phyloP scores from a whole-genome alignment of 306 rosid genomes.

The Quercus glauca region DNA sequence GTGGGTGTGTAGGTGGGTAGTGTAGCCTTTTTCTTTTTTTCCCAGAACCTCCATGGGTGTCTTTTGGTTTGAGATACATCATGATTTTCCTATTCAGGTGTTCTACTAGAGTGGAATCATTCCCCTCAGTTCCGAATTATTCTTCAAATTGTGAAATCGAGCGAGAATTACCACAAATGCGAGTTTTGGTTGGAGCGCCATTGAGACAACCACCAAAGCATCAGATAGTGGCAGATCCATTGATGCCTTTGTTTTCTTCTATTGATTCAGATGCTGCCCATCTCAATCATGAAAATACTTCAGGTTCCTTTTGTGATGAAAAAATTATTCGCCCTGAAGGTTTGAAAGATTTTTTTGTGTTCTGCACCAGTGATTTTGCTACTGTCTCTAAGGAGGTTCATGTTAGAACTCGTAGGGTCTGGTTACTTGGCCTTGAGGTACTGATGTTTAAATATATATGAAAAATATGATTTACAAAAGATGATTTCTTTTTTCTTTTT shows the following conservation, averaged over 20 bases:
- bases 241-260: slow-evolving; percentile 54
- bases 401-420: slow-evolving; percentile 88
- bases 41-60: background rate
- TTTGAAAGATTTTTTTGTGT: slow-evolving; percentile 59
- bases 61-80: slow-evolving; percentile 11
- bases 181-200: slow-evolving; percentile 74
- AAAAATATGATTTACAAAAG: background rate
- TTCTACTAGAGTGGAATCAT: slow-evolving; percentile 81
- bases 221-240: slow-evolving; percentile 64
- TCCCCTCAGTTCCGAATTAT: slow-evolving; percentile 67
- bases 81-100: slow-evolving; percentile 50
- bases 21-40: background rate
- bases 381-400: slow-evolving; percentile 82
- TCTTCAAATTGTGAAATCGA: slow-evolving; percentile 52
- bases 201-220: slow-evolving; percentile 76
- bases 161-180: slow-evolving; percentile 77
- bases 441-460: slow-evolving; percentile 2
- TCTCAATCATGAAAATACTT: slow-evolving; percentile 34
- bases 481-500: background rate
- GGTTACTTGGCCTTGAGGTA: slow-evolving; percentile 94
- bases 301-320: slow-evolving; percentile 48
- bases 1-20: too few species aligned
- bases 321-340: slow-evolving; percentile 65
- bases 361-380: slow-evolving; percentile 88
- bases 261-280: slow-evolving; percentile 51